These are phyloP conservation scores for Aegilops umbellulata DNA, from an alignment of 176 grass and related monocot genomes.

Conservation along the genomic window DNA sequence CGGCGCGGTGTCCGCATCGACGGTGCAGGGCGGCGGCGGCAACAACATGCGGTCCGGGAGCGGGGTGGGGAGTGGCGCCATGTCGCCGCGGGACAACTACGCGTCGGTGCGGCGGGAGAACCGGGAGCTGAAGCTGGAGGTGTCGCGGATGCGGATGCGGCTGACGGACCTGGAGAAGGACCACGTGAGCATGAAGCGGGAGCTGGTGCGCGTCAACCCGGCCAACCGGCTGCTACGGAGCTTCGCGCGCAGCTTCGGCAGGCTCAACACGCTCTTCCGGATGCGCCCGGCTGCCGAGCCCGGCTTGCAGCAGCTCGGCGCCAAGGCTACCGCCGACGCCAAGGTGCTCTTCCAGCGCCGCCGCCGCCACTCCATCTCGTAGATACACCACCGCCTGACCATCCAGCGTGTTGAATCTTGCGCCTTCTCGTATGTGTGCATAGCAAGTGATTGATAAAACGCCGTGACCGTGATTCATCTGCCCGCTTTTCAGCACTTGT, in stretches of 20 bases:
- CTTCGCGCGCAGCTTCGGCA: slow-evolving; percentile 69
- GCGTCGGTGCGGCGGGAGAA: slow-evolving; percentile 94
- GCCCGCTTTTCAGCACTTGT: background rate
- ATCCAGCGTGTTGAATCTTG: background rate
- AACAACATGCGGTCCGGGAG: slow-evolving; percentile 60
- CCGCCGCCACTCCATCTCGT: slow-evolving; percentile 58
- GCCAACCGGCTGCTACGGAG: slow-evolving; percentile 74
- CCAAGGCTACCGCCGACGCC: slow-evolving; percentile 59
- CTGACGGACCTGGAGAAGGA: slow-evolving; percentile 97
- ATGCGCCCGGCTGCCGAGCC: slow-evolving; percentile 43
- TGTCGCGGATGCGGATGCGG: slow-evolving; percentile 90
- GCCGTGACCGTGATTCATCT: background rate
- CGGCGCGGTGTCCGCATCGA: slow-evolving; percentile 17
- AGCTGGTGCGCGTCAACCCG: slow-evolving; percentile 70
- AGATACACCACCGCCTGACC: background rate
- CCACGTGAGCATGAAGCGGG: slow-evolving; percentile 90
- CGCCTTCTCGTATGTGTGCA: slow-evolving; percentile 31
- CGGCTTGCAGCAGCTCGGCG: slow-evolving; percentile 39
- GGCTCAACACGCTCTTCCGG: slow-evolving; percentile 45
- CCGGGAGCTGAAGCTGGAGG: slow-evolving; percentile 89
- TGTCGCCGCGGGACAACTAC: slow-evolving; percentile 95
- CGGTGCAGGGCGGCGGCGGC: slow-evolving; percentile 28
- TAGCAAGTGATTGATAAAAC: background rate
- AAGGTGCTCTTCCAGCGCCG: slow-evolving; percentile 69
- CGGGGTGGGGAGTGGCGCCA: slow-evolving; percentile 75